Evolutionary conservation across 2,329 filamentous ascomycete species (phyloP).

Genomic region (Aureobasidium sp.): DNA sequence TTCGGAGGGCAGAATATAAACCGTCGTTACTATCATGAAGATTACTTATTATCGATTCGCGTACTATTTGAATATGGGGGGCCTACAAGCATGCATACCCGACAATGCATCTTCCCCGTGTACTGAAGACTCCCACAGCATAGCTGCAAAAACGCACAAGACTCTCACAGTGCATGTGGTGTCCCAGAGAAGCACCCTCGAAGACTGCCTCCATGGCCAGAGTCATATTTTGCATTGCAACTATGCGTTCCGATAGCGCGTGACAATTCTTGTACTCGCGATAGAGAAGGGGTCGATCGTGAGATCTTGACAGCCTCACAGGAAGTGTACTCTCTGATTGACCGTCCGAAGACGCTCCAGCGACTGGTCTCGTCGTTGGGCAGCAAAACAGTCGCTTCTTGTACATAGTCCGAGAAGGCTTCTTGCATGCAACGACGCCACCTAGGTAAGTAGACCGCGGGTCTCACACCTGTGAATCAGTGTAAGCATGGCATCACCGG

Average conservation of each 20-base stretch:
- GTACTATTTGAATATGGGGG: neutral
- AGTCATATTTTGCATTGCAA: no score
- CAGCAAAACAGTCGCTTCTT: slow-evolving; percentile 11
- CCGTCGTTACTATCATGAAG: neutral
- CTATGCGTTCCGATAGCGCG: no score
- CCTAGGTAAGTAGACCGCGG: neutral
- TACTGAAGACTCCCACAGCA: no score
- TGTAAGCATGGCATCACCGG: neutral
- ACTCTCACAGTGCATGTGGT: no score
- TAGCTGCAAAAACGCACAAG: no score
- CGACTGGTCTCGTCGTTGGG: slow-evolving; percentile 4
- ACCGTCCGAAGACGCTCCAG: neutral
- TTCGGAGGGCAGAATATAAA: neutral
- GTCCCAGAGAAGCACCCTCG: no score
- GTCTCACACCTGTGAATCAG: neutral
- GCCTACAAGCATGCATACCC: neutral
- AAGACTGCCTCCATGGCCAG: no score
- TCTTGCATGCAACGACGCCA: slow-evolving; percentile 5
- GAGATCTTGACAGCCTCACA: no score
- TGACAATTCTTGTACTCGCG: no score
- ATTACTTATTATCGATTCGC: neutral
- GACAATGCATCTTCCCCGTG: neutral
- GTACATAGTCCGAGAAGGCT: neutral
- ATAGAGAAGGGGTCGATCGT: no score
- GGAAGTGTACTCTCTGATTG: neutral